Conservation (phyloP, 768 basidiomycete genomes). For the Sporobolomyces phaffii region DNA sequence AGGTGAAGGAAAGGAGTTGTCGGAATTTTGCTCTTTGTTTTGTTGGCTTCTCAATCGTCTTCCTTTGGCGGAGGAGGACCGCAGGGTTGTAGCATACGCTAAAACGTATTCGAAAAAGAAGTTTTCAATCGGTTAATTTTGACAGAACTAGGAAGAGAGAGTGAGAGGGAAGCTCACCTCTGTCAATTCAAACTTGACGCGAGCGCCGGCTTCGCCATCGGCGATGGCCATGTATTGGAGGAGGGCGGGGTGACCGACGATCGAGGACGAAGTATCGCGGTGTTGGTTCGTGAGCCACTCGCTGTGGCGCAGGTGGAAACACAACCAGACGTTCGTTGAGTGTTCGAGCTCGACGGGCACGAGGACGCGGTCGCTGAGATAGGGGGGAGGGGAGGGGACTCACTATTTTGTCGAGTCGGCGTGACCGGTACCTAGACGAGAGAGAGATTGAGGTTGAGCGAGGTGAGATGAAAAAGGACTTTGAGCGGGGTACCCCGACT, state of each 20-base stretch:
- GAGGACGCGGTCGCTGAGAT: too few relatives aligned
- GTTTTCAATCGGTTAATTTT: not conserved
- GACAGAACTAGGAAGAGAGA: not conserved
- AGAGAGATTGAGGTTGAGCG: not conserved
- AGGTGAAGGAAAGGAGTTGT: too few relatives aligned
- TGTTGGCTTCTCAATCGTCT: constrained; percentile 54
- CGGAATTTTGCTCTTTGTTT: too few relatives aligned
- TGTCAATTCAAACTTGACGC: constrained; percentile 87
- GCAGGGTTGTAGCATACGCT: constrained; percentile 93
- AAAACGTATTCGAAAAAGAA: constrained; percentile 57
- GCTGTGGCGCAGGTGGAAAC: too few relatives aligned
- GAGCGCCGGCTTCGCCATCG: constrained; percentile 84
- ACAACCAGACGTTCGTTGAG: not conserved
- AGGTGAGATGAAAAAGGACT: not conserved
- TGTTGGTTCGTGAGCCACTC: constrained; percentile 98
- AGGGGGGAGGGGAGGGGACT: constrained; percentile 46
- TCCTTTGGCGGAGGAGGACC: constrained; percentile 86
- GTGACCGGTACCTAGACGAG: constrained; percentile 75
- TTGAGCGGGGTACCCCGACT: constrained; percentile 45
- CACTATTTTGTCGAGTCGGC: constrained; percentile 95
- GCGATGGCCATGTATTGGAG: constrained; percentile 83
- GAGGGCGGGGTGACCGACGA: constrained; percentile 82
- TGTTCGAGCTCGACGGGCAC: not conserved
- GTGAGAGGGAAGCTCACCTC: constrained; percentile 57
- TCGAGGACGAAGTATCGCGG: constrained; percentile 86